Evolutionary conservation across 257 asterid species (phyloP).

Genomic region (Solanum sitiens): DNA sequence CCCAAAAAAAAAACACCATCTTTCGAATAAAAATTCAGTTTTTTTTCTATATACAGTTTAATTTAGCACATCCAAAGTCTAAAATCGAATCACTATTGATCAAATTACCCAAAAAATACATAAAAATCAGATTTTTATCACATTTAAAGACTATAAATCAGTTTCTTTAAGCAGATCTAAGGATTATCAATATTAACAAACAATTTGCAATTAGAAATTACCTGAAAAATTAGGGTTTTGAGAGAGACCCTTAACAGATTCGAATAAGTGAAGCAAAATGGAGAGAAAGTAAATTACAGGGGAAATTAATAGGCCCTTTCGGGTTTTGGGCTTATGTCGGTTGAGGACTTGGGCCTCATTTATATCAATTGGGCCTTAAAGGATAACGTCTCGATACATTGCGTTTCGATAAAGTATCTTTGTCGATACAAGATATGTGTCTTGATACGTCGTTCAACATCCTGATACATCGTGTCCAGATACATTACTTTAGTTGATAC

Average conservation of each 20-base stretch:
- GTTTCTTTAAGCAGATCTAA: not conserved
- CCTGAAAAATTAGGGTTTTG: conserved; percentile 20
- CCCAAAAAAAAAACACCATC: not conserved
- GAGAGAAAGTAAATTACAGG: not conserved
- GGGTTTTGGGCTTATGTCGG: not conserved
- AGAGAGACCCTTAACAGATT: conserved; percentile 1
- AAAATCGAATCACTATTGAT: not conserved
- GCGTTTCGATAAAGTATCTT: no score
- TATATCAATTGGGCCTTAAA: not conserved
- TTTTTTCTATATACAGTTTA: no score
- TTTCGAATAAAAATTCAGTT: not conserved
- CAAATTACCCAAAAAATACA: not conserved
- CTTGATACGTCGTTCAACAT: not conserved
- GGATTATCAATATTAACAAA: not conserved
- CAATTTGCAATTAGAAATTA: not conserved
- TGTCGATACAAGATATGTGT: not conserved
- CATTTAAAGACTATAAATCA: not conserved
- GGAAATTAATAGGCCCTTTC: not conserved
- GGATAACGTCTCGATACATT: no score
- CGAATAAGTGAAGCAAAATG: conserved; percentile 16
- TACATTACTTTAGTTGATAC: no score
- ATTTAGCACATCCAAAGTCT: not conserved
- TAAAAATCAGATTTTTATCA: not conserved
- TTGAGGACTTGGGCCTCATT: not conserved
- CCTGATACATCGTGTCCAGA: not conserved